phyloP scores from a whole-genome alignment of 2,329 filamentous ascomycete genomes.

The Colletotrichum falcatum region DNA sequence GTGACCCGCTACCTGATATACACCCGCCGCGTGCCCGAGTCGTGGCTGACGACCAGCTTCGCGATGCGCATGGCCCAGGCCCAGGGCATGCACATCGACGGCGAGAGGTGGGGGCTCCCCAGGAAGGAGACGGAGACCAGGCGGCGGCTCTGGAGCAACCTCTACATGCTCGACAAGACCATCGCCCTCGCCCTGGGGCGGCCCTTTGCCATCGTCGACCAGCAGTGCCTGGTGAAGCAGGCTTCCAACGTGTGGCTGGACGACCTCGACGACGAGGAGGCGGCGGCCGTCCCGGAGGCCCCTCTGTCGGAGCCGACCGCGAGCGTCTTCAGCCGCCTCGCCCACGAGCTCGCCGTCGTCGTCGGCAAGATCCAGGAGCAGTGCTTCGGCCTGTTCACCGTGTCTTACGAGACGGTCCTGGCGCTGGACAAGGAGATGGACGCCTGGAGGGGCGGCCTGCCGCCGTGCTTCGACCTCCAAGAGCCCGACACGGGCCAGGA shows the following conservation, averaged over 20 bases:
- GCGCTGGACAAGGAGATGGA: conserved; percentile 50
- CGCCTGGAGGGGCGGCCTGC: conserved; percentile 49
- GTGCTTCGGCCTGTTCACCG: conserved; percentile 52
- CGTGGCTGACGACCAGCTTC: conserved; percentile 56
- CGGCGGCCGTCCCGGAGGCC: conserved; percentile 41
- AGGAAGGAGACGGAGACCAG: conserved; percentile 53
- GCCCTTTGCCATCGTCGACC: conserved; percentile 54
- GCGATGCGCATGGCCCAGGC: conserved; percentile 58
- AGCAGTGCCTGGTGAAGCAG: conserved; percentile 53
- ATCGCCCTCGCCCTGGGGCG: conserved; percentile 55
- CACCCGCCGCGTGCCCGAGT: conserved; percentile 52
- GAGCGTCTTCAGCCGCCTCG: conserved; percentile 49
- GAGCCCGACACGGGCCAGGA: conserved; percentile 50
- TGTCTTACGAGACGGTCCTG: conserved; percentile 54
- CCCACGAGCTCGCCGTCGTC: conserved; percentile 50
- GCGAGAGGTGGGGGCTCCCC: conserved; percentile 53
- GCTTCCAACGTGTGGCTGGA: conserved; percentile 55
- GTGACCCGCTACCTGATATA: conserved; percentile 56
- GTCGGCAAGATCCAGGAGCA: conserved; percentile 55
- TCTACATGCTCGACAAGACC: conserved; percentile 55
- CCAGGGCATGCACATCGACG: conserved; percentile 58
- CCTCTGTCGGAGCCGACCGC: conserved; percentile 50
- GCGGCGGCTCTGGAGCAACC: conserved; percentile 53
- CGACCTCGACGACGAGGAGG: conserved; percentile 49
- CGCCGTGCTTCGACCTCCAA: conserved; percentile 51